Conservation (phyloP, 1,284 basidiomycete genomes). For the Melampsora americana region DNA sequence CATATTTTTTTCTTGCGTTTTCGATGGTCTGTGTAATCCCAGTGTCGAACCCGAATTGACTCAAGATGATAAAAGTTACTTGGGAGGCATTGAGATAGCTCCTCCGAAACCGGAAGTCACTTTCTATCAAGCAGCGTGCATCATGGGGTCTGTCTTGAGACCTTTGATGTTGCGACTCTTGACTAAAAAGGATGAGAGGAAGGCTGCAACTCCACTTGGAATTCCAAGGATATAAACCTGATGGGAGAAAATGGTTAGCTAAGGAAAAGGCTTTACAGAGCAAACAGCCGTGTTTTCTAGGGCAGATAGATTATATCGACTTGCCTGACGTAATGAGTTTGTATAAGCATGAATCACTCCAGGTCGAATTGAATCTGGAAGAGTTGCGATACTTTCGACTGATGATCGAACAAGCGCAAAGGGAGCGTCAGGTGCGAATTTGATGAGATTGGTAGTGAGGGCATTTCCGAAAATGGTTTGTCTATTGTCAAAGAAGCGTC, state of each 20-base stretch:
- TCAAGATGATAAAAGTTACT: no score
- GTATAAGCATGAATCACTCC: conserved; percentile 6
- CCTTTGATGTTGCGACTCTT: conserved; percentile 4
- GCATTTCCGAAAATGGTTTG: conserved; percentile 7
- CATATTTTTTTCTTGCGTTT: no score
- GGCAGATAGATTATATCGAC: neutral
- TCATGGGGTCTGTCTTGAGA: conserved; percentile 2
- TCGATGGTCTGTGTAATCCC: no score
- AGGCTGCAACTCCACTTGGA: neutral
- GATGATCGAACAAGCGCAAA: conserved; percentile 10
- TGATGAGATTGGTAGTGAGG: neutral
- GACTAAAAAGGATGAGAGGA: conserved; percentile 1
- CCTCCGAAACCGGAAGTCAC: no score
- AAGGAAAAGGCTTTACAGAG: no score
- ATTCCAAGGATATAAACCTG: conserved; percentile 10
- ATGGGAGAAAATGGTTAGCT: neutral
- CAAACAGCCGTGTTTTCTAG: no score
- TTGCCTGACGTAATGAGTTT: neutral
- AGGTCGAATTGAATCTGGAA: neutral
- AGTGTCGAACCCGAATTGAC: no score
- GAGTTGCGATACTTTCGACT: conserved; percentile 1
- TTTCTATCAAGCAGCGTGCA: neutral
- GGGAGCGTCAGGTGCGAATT: neutral
- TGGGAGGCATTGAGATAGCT: no score
- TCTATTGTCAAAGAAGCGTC: neutral